Evolutionary conservation across 257 asterid genomes (phyloP), one percentile per base, ranked within the genome.

Genomic region (Solanum chilense): DNA sequence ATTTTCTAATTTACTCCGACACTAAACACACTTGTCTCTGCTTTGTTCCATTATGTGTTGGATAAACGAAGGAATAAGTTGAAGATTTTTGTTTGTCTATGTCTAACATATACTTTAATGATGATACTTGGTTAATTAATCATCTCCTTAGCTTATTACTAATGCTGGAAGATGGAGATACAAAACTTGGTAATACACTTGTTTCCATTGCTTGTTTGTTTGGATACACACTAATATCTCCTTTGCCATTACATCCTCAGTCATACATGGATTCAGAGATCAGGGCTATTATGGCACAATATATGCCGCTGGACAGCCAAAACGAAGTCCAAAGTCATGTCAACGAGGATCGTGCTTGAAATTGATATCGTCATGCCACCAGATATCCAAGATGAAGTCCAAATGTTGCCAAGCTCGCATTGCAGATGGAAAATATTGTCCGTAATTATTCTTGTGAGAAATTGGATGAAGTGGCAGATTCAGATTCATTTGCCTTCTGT

Each of bases 281-380:
- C 85, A 92, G 97, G 91, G 98, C 99, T 49, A 95, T 96, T 85
- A 95, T 96, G 99, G 95, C 99, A 49, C 99, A 96, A 84, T 96
- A 94, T 91, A 96, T 96, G 98, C 99, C 99, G 45, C 93, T 96
- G 60, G 98, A 94, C 93, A 91, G 94, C 85, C 99, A 96, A 90
- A 89, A 83, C 85, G 98, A 94, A 84, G 95, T 95, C 25, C 96
- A 87, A 86, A 92, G 89, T 91, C 98, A 96, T 45, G 83, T 60
- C 14, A 85, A 89, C 16, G 96, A 89, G 0, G 94, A 91, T 62
- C 97, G 64, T 89, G 97, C 98, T 90, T 92, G 90, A 92, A 81
- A 87, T 27, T 69, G 90, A 71, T 70, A 31, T 49, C 15, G 5
- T 1, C 88, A 52, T 86, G 88, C 88, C 88, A 35, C 75, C 49